Base-by-base conservation (phyloP, 495 filamentous ascomycete species). In the Aspergillus avenaceus region DNA sequence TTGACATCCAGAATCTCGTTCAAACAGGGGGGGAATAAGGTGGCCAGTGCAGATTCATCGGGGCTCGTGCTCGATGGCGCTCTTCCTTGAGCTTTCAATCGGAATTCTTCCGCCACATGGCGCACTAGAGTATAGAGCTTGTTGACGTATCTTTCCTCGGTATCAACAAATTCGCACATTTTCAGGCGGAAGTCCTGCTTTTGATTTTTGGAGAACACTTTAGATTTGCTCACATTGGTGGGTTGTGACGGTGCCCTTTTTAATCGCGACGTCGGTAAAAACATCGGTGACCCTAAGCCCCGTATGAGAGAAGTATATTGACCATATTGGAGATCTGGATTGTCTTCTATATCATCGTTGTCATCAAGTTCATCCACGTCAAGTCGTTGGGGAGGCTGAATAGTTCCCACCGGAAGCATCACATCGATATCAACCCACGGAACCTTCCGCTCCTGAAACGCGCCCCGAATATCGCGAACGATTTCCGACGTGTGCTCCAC, bases 81-180 rank as follows among this genome's bases (percentile, higher is more conserved):
- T 52, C 75, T 78, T 13, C 69, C 69, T 55, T 77, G 84, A 8
- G 84, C 84, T 46, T 82, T 87, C 54, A 78, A 65, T 27, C 83
- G 84, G 60, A 87, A 90, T 44, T 92, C 87, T 44, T 82, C 79
- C 18, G 79, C 80, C 14, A 96, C 79, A 52, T 82, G 81, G 45
- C 87, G 83, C 36, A 95, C 83, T 40, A 98, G 73, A 38, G 91
- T 85, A 53, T 86, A 81, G 28, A 97, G 58, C 60, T 96, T 95
- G 61, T 77, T 72, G 26, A 97, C 90, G 67, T 97, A 99, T 58
- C 88, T 83, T 59, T 92, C 89, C 67, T 99, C 93, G 0, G 93
- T 99, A 58, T 95, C 89, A 22, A 95, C 79, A 49, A 97, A 62
- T 64, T 99, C 93, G 54, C 84, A 87, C 83, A 99, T 86, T 60